phyloP scores from a whole-genome alignment of 139 green algal species.

The Astrephomene gubernaculifera region DNA sequence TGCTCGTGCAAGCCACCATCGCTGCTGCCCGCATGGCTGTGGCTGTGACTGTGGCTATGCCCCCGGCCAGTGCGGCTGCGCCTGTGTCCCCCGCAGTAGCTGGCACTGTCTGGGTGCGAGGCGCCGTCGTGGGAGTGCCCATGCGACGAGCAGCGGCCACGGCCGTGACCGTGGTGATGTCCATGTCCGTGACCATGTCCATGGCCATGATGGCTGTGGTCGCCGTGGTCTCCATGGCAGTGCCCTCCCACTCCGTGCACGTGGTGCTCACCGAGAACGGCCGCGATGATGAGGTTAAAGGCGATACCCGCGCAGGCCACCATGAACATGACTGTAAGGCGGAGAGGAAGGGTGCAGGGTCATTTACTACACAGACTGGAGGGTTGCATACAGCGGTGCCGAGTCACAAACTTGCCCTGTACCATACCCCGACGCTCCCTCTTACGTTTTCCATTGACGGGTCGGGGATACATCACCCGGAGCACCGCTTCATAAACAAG shows the following conservation, averaged over 20 bases:
- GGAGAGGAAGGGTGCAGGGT: background rate
- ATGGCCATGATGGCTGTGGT: slow-evolving; percentile 38
- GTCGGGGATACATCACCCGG: slow-evolving; percentile 70
- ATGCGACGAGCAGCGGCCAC: too few species aligned
- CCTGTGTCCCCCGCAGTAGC: slow-evolving; percentile 5
- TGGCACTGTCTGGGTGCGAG: background rate
- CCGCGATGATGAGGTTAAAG: slow-evolving; percentile 84
- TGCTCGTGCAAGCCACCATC: background rate
- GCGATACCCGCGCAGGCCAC: slow-evolving; percentile 80
- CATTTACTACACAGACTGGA: background rate
- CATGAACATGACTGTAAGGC: slow-evolving; percentile 87
- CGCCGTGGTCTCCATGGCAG: slow-evolving; percentile 40
- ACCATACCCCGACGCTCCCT: background rate
- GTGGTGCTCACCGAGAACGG: slow-evolving; percentile 74
- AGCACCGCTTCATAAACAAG: slow-evolving; percentile 90
- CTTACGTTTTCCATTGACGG: slow-evolving; percentile 84
- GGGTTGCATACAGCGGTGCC: background rate
- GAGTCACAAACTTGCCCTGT: too few species aligned
- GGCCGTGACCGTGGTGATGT: background rate
- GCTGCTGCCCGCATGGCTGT: background rate
- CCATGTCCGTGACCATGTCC: background rate
- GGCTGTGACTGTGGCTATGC: background rate
- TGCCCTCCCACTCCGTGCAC: slow-evolving; percentile 43
- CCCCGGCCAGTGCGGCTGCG: background rate
- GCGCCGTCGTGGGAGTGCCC: background rate